Evolutionary conservation across 176 grass and related monocot genomes (phyloP).

Genomic region (Pharus latifolius): DNA sequence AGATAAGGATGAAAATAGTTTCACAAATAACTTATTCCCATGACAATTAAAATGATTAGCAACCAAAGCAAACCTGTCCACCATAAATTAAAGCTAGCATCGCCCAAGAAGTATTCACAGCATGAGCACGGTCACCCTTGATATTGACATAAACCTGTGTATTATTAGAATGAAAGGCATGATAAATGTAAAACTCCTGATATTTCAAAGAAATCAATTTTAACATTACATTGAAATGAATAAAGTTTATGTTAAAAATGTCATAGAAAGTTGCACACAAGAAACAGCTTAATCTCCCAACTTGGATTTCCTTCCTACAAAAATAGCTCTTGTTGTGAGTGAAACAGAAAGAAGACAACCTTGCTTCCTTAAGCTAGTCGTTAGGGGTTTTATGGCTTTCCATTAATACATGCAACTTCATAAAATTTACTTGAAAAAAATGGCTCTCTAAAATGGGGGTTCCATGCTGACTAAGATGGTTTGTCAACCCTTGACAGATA

Average conservation of each 20-base stretch:
- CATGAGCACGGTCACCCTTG: constrained; percentile 40
- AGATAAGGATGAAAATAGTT: not conserved
- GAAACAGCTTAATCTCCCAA: too few species aligned
- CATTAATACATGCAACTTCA: too few species aligned
- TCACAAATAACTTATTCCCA: not conserved
- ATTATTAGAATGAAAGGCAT: not conserved
- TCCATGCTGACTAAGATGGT: too few species aligned
- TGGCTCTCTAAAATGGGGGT: too few species aligned
- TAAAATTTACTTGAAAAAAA: too few species aligned
- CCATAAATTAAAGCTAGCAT: constrained; percentile 51
- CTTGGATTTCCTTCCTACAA: too few species aligned
- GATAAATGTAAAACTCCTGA: not conserved
- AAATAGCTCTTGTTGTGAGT: too few species aligned
- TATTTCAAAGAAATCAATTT: not conserved
- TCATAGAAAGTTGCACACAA: not conserved
- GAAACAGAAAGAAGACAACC: too few species aligned
- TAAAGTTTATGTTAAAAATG: not conserved
- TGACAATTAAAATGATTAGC: not conserved
- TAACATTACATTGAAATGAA: not conserved
- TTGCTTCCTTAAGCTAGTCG: too few species aligned
- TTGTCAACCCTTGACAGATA: too few species aligned
- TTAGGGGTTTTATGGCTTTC: too few species aligned
- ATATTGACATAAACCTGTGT: constrained; percentile 50
- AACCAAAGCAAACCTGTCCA: constrained; percentile 28
- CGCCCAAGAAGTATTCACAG: constrained; percentile 56